A percentile compares a stretch with the other conserved stretches of the same genome.
phyloP scores from a whole-genome alignment of 768 basidiomycete species.

The Tulasnella sp. region DNA sequence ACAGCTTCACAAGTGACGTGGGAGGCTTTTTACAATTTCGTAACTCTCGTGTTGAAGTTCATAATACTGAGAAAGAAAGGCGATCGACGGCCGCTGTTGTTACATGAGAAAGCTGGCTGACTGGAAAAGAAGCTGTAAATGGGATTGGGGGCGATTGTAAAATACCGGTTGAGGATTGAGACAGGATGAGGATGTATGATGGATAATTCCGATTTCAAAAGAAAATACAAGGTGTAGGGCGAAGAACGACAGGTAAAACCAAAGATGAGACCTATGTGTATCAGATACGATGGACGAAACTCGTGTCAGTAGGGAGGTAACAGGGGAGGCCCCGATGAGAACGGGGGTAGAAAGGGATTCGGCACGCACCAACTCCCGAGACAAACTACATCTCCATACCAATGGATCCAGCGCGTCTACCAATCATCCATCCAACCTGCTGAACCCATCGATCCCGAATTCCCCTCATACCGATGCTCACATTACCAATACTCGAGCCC shows the following conservation, averaged over 20 bases:
- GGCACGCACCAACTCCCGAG: constrained; percentile 3
- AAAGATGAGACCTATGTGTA: background rate
- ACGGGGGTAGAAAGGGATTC: background rate
- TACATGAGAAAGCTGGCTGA: background rate
- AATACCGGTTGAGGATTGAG: no score
- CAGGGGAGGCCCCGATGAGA: background rate
- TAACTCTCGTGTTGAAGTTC: background rate
- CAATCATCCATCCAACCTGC: constrained; percentile 77
- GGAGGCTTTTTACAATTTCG: background rate
- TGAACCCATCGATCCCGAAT: constrained; percentile 63
- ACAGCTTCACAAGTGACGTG: background rate
- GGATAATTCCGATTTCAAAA: constrained; percentile 8
- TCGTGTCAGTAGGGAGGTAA: background rate
- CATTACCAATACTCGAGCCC: constrained; percentile 3
- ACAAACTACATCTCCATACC: constrained; percentile 24
- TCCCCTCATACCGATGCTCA: constrained; percentile 38
- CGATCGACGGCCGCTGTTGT: background rate
- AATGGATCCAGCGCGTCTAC: constrained; percentile 34
- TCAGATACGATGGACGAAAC: background rate
- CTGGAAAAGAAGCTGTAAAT: background rate
- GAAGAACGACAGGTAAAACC: background rate
- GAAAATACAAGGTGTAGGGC: background rate
- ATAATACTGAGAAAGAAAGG: background rate
- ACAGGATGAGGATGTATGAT: background rate
- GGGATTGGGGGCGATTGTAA: background rate